Conservation (phyloP, 768 basidiomycete species). For the Rhodotorula graminis region DNA sequence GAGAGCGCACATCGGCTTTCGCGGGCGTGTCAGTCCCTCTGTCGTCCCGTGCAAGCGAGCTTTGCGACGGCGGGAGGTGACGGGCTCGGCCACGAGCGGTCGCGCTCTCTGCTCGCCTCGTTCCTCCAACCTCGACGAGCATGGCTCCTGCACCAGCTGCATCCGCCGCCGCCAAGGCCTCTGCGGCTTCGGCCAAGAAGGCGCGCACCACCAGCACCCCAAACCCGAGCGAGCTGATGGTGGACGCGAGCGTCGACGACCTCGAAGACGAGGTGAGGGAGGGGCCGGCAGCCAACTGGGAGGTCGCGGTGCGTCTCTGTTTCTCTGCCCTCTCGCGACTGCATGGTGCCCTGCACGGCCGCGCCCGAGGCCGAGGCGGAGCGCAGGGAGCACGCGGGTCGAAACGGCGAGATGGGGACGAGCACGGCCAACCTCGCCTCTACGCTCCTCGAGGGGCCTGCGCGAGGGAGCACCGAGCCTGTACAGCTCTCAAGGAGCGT, state of each 20-base stretch:
- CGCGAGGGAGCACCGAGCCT: neutral
- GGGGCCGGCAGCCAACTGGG: slow-evolving; percentile 27
- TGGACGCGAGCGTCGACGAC: neutral
- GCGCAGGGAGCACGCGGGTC: too few relatives aligned
- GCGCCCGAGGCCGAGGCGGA: neutral
- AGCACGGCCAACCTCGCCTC: neutral
- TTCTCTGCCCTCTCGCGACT: neutral
- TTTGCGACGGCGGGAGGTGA: too few relatives aligned
- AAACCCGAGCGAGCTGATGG: neutral
- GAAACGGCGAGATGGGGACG: neutral
- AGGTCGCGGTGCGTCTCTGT: slow-evolving; percentile 19
- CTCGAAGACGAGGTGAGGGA: slow-evolving; percentile 17
- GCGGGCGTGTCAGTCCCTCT: too few relatives aligned
- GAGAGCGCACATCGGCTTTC: too few relatives aligned
- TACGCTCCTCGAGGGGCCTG: too few relatives aligned
- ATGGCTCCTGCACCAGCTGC: neutral
- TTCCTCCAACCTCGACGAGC: neutral
- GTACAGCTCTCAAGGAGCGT: neutral
- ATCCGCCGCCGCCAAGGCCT: neutral
- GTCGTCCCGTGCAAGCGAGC: too few relatives aligned
- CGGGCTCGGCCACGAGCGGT: neutral
- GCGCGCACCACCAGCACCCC: neutral
- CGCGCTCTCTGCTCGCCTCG: neutral
- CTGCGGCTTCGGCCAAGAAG: neutral
- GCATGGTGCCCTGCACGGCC: neutral